phyloP scores from a whole-genome alignment of 768 basidiomycete species.

The Sporobolomyces phaffii region DNA sequence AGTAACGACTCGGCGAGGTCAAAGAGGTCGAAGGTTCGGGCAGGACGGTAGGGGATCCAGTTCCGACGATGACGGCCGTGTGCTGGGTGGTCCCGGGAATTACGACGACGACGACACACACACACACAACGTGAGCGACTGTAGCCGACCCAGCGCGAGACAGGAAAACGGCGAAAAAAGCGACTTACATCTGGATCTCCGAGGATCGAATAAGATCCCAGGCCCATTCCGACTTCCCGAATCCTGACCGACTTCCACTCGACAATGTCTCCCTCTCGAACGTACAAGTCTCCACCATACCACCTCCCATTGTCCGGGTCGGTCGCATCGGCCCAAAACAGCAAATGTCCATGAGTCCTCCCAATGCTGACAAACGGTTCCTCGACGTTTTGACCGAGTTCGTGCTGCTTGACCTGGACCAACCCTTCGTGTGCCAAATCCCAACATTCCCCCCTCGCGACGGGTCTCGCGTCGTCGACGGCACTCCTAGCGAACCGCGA shows the following conservation, averaged over 20 bases:
- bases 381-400: conserved; percentile 46
- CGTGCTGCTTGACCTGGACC: conserved; percentile 46
- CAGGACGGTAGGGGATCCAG: conserved; percentile 45
- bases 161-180: background rate
- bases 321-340: conserved; percentile 52
- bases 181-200: conserved; percentile 52
- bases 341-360: conserved; percentile 57
- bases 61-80: conserved; percentile 54
- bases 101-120: too few relatives aligned
- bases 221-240: conserved; percentile 10
- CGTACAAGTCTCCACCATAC: conserved; percentile 51
- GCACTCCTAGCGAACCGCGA: conserved; percentile 54
- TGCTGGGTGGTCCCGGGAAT: too few relatives aligned
- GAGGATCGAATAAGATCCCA: conserved; percentile 41
- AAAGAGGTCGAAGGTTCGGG: conserved; percentile 43
- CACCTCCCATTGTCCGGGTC: conserved; percentile 5
- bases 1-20: conserved; percentile 43
- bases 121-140: too few relatives aligned
- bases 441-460: conserved; percentile 52
- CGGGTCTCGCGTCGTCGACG: conserved; percentile 49
- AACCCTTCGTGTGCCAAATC: conserved; percentile 56
- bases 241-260: conserved; percentile 54
- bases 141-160: background rate
- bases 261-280: conserved; percentile 56
- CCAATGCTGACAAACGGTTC: conserved; percentile 53